Percentiles rank a stretch among this genome's conserved stretches.
phyloP scores from a whole-genome alignment of 306 rosid genomes.

The Cicer arietinum region DNA sequence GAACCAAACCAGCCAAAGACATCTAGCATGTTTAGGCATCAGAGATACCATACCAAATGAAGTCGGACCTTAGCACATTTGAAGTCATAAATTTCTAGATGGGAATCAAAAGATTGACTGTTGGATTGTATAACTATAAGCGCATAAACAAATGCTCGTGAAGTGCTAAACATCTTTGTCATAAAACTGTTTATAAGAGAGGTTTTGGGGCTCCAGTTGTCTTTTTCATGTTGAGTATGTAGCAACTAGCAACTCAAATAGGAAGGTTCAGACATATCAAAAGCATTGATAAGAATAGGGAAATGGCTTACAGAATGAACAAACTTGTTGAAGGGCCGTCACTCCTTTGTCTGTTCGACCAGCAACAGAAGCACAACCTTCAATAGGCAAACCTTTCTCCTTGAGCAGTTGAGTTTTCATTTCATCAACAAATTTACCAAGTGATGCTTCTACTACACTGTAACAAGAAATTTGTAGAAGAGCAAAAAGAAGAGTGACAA shows the following conservation, averaged over 20 bases:
- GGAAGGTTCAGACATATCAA: constrained; percentile 10
- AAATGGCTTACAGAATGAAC: constrained; percentile 80
- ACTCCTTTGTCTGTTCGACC: constrained; percentile 99
- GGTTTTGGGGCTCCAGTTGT: constrained; percentile 13
- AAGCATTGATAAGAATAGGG: constrained; percentile 18
- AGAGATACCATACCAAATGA: background rate
- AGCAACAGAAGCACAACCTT: constrained; percentile 81
- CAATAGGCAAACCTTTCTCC: constrained; percentile 75
- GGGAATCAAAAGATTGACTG: constrained; percentile 10
- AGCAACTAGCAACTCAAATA: background rate
- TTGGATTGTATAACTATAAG: constrained; percentile 16
- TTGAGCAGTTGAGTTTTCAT: constrained; percentile 66
- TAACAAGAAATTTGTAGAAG: constrained; percentile 33
- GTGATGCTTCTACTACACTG: constrained; percentile 71
- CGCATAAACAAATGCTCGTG: background rate
- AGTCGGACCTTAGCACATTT: constrained; percentile 3
- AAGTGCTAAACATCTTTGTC: constrained; percentile 3
- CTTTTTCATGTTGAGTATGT: constrained; percentile 19
- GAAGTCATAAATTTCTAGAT: constrained; percentile 13
- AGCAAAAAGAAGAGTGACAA: constrained; percentile 39
- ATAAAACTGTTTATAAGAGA: background rate
- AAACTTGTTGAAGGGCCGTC: constrained; percentile 88
- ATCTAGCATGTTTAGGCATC: too few relatives aligned
- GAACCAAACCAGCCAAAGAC: too few relatives aligned
- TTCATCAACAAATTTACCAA: constrained; percentile 91